Conservation (phyloP, 371 early-diverging fungal genomes). For the Apophysomyces ossiformis region DNA sequence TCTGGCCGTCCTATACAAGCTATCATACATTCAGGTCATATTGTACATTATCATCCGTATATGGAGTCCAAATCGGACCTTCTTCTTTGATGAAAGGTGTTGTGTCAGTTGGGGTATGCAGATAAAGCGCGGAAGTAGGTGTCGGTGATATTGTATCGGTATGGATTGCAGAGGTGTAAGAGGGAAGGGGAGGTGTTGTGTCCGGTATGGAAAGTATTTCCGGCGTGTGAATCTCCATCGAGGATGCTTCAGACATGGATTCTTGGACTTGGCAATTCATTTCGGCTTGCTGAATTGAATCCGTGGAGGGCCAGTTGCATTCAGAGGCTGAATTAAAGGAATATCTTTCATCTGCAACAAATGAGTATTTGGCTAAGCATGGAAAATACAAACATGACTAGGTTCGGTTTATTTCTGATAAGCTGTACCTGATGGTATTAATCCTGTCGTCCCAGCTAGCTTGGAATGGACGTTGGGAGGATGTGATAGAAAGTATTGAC, state of each 20-base stretch:
- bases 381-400: background rate
- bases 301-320: background rate
- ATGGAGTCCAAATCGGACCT: no score
- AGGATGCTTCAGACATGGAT: slow-evolving; percentile 6
- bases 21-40: no score
- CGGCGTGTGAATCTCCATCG: slow-evolving; percentile 6
- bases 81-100: no score
- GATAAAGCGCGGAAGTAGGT: background rate
- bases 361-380: background rate
- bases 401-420: background rate
- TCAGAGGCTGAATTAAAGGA: slow-evolving; percentile 1
- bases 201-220: slow-evolving; percentile 5
- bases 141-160: background rate
- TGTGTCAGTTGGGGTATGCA: background rate
- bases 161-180: background rate
- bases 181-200: background rate
- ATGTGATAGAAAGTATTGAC: background rate
- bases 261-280: background rate
- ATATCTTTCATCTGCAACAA: background rate
- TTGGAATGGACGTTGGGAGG: background rate
- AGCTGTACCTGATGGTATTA: background rate
- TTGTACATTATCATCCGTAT: no score
- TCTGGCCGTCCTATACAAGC: no score
- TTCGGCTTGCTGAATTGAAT: background rate
- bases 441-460: background rate